These are phyloP conservation scores for Chrysosphaeria jannelii DNA, from an alignment of 2,329 filamentous ascomycete genomes.

Conservation along the genomic window DNA sequence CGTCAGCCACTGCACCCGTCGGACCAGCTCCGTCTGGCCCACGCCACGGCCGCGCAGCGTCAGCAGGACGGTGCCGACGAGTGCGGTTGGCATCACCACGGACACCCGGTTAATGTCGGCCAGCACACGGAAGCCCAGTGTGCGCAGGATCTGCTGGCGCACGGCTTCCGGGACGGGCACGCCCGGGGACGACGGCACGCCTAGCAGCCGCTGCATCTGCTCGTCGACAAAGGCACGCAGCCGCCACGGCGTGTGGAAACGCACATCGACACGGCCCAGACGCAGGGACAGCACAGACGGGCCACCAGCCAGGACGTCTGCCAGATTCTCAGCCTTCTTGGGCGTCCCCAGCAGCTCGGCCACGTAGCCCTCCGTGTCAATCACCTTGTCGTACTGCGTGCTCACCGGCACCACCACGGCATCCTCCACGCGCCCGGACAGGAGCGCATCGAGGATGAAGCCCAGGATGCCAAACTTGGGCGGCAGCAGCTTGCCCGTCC, in stretches of 20 bases:
- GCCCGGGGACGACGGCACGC: conserved; percentile 13
- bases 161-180: conserved; percentile 19
- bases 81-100: conserved; percentile 89
- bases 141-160: conserved; percentile 47
- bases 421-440: conserved; percentile 69
- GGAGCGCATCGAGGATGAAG: conserved; percentile 69
- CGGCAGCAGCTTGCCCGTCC: conserved; percentile 75
- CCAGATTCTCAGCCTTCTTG: conserved; percentile 82
- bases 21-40: conserved; percentile 56
- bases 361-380: conserved; percentile 91
- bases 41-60: conserved; percentile 80
- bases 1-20: conserved; percentile 74
- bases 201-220: conserved; percentile 30
- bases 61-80: conserved; percentile 78
- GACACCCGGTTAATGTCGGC: conserved; percentile 88
- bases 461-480: conserved; percentile 89
- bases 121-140: conserved; percentile 72
- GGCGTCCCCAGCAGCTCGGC: conserved; percentile 78
- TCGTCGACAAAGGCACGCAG: conserved; percentile 51
- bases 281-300: conserved; percentile 72
- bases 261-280: conserved; percentile 73
- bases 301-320: conserved; percentile 56
- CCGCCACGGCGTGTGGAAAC: conserved; percentile 93
- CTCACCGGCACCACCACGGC: conserved; percentile 85
- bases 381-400: conserved; percentile 96